A percentile compares a stretch with the other conserved stretches of the same genome.
Evolutionary conservation across 2,329 filamentous ascomycete genomes (phyloP).

Genomic region (Gliomastix tumulicola): DNA sequence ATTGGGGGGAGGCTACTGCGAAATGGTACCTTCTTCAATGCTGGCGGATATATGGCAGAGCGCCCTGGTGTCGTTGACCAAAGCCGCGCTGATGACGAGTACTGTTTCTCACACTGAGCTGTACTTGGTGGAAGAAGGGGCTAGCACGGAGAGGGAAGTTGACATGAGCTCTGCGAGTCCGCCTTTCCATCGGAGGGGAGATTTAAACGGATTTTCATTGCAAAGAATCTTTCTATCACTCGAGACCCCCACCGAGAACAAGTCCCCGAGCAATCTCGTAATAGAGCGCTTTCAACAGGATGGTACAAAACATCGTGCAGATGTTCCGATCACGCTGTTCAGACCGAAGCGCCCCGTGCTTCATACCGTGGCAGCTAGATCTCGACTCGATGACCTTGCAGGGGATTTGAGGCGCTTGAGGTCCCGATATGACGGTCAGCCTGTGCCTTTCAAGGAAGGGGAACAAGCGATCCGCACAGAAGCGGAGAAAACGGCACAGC

Average conservation of each 20-base stretch:
- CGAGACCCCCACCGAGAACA: too few species aligned
- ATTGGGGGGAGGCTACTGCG: constrained; percentile 47
- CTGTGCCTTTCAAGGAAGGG: background rate
- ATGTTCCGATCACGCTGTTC: background rate
- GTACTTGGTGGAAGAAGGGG: constrained; percentile 3
- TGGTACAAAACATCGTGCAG: too few species aligned
- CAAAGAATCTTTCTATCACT: too few species aligned
- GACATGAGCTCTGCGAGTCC: constrained; percentile 1
- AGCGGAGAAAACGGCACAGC: constrained; percentile 1
- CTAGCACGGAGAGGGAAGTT: background rate
- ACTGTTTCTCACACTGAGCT: too few species aligned
- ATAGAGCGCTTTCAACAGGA: too few species aligned
- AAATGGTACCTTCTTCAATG: constrained; percentile 7
- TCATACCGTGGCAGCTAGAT: constrained; percentile 3
- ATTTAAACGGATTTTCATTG: too few species aligned
- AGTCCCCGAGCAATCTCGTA: too few species aligned
- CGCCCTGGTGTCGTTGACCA: constrained; percentile 3
- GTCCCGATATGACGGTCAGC: background rate
- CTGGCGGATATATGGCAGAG: background rate
- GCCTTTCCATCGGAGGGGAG: constrained; percentile 1
- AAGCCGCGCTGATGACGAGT: too few species aligned
- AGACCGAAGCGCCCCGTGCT: constrained; percentile 1
- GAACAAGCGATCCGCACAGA: background rate
- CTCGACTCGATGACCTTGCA: constrained; percentile 2
- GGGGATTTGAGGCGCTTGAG: background rate